Evolutionary conservation across 208 protist species (phyloP).

Genomic region (Angomonas deanei): DNA sequence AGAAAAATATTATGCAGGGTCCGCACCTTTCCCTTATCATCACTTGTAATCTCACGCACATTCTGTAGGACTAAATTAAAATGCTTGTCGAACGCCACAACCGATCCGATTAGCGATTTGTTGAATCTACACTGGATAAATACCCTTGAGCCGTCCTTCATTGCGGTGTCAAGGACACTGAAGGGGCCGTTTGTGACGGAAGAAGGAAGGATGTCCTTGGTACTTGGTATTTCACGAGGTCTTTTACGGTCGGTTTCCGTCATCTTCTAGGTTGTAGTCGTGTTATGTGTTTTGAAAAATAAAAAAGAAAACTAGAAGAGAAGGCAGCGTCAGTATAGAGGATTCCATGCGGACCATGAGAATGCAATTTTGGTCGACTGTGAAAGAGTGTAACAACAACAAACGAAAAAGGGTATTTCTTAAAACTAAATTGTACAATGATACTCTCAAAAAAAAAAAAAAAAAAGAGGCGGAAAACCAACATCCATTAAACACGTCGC

Average conservation of each 20-base stretch:
- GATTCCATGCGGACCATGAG: no score
- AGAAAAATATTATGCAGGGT: constrained; percentile 98
- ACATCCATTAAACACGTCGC: not conserved
- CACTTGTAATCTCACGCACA: constrained; percentile 64
- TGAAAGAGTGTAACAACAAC: not conserved
- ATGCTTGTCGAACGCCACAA: constrained; percentile 99
- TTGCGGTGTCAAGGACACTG: constrained; percentile 70
- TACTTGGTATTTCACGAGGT: constrained; percentile 25
- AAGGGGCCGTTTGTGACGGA: constrained; percentile 69
- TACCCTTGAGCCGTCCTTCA: constrained; percentile 86
- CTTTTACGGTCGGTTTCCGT: no score
- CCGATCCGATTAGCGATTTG: constrained; percentile 96
- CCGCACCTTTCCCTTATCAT: constrained; percentile 92
- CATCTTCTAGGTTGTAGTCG: no score
- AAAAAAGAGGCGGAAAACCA: not conserved
- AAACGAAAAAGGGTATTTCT: constrained; percentile 4
- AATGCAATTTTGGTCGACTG: no score
- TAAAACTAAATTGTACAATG: constrained; percentile 10
- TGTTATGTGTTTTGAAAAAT: constrained; percentile 2
- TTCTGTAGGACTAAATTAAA: constrained; percentile 99
- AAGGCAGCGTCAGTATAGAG: no score
- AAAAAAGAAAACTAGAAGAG: constrained; percentile 7
- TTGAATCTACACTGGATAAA: constrained; percentile 99
- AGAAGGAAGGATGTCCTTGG: constrained; percentile 55
- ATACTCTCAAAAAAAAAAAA: no score